Evolutionary conservation across 805 yeast genomes (phyloP), one percentile per base, ranked within the genome.

Genomic region (Metschnikowia dekortorum): DNA sequence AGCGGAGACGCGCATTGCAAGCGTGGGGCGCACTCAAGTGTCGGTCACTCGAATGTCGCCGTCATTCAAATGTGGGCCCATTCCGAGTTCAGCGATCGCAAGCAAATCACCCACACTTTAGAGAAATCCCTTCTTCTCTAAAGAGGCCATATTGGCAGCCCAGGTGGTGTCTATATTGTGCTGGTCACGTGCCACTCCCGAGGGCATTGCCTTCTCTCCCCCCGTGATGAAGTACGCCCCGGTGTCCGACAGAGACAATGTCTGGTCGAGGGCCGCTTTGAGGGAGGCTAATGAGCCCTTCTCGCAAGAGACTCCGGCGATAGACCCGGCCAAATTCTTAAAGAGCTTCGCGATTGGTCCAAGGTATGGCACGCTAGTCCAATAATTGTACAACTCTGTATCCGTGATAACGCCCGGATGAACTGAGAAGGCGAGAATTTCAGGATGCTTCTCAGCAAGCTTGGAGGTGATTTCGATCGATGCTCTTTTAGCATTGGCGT

Each of bases 371-470:
- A 64, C 39, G 16, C 49, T 55, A 41, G 56, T 62, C 69, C 68
- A 65, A 50, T 62, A 53, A 46, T 61, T 60, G 54, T 66, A 71
- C 28, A 72, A 61, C 31, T 56, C 67, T 2, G 76, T 70, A 6
- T 61, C 66, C 14, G 68, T 50, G 44, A 72, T 60, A 4, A 70
- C 56, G 0, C 77, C 77, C 1, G 77, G 76, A 46, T 73, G 77
- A 1, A 69, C 66, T 0, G 76, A 53, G n/a, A 68, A 50, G 6
- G 62, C 57, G 30, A 69, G 53, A 9, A 71, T 65, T n/a, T 64
- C 56, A 4, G 73, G 73, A 49, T 65, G 52, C 28, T 56, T 52
- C 30, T 53, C 46, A 13, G 67, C 68, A 13, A 71, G 56, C 42
- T 60, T 56, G 43, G 57, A 63, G 48, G 64, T 60, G 43, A 63